Conservation (phyloP, 2,329 filamentous ascomycete species). For the Aureobasidium sp. region DNA sequence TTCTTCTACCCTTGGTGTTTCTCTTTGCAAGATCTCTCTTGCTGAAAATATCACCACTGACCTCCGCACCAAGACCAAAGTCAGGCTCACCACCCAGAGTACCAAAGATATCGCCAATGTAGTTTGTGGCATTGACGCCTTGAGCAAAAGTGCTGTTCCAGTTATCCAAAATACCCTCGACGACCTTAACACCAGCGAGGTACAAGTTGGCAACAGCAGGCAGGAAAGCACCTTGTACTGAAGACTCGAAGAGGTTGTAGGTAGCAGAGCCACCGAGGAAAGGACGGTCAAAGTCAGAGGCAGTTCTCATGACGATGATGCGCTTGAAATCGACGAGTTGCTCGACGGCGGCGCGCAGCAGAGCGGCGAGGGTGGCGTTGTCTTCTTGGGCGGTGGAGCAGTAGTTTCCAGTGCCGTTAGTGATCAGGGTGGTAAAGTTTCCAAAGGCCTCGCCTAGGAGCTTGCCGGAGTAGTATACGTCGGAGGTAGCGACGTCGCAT, state of each 20-base stretch:
- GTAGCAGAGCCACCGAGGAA: slow-evolving; percentile 48
- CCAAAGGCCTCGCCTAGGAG: slow-evolving; percentile 56
- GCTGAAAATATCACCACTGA: slow-evolving; percentile 14
- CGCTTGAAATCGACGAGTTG: slow-evolving; percentile 57
- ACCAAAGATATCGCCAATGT: slow-evolving; percentile 60
- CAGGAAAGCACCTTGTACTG: slow-evolving; percentile 53
- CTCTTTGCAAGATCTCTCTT: slow-evolving; percentile 13
- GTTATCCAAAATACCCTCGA: slow-evolving; percentile 51
- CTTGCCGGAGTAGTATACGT: slow-evolving; percentile 61
- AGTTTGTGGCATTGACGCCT: slow-evolving; percentile 54
- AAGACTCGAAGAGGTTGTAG: slow-evolving; percentile 50
- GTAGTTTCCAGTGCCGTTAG: slow-evolving; percentile 59
- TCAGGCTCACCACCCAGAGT: slow-evolving; percentile 57
- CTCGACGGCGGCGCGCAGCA: slow-evolving; percentile 51
- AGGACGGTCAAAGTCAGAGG: slow-evolving; percentile 63
- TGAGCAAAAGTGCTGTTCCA: slow-evolving; percentile 53
- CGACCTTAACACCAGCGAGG: slow-evolving; percentile 55
- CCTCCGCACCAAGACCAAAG: slow-evolving; percentile 49
- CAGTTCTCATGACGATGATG: slow-evolving; percentile 60
- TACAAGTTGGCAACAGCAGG: slow-evolving; percentile 60
- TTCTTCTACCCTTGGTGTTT: background rate
- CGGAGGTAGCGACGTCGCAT: slow-evolving; percentile 61
- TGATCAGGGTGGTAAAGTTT: slow-evolving; percentile 54
- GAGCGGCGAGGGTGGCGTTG: slow-evolving; percentile 58
- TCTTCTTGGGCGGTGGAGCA: slow-evolving; percentile 68